Evolutionary conservation across 176 grass and related monocot genomes (phyloP).

Genomic region (Oryza brachyantha): DNA sequence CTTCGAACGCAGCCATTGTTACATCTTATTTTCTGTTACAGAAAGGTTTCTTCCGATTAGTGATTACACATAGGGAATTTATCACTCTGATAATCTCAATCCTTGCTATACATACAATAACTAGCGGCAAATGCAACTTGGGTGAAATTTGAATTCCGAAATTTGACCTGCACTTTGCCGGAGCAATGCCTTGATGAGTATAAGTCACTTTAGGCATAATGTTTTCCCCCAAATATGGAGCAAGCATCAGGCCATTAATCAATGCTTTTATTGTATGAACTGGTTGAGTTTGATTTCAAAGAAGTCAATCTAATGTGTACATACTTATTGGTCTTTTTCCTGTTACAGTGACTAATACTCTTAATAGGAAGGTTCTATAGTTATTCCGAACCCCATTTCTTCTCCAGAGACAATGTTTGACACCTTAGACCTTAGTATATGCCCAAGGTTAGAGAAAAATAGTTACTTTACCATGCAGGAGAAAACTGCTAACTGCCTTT

Average conservation of each 20-base stretch:
- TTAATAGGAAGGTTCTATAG: background rate
- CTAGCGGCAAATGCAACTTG: background rate
- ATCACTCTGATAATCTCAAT: background rate
- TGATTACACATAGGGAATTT: background rate
- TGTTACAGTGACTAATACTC: constrained; percentile 10
- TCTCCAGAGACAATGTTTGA: background rate
- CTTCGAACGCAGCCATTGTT: too few species aligned
- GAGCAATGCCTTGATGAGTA: background rate
- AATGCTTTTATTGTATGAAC: constrained; percentile 13
- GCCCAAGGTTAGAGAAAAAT: background rate
- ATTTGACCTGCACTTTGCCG: background rate
- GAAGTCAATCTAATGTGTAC: background rate
- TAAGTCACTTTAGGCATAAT: background rate
- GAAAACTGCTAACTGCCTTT: background rate
- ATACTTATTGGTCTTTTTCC: background rate
- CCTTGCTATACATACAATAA: background rate
- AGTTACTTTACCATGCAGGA: background rate
- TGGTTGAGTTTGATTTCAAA: constrained; percentile 15
- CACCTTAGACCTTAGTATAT: background rate
- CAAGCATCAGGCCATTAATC: background rate
- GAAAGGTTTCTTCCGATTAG: background rate
- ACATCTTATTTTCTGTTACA: background rate
- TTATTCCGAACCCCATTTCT: background rate
- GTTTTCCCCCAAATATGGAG: too few species aligned
- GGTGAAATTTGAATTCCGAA: background rate